These are phyloP conservation scores for Setaria italica DNA, from an alignment of 202 grass and related monocot species.

Conservation along the genomic window DNA sequence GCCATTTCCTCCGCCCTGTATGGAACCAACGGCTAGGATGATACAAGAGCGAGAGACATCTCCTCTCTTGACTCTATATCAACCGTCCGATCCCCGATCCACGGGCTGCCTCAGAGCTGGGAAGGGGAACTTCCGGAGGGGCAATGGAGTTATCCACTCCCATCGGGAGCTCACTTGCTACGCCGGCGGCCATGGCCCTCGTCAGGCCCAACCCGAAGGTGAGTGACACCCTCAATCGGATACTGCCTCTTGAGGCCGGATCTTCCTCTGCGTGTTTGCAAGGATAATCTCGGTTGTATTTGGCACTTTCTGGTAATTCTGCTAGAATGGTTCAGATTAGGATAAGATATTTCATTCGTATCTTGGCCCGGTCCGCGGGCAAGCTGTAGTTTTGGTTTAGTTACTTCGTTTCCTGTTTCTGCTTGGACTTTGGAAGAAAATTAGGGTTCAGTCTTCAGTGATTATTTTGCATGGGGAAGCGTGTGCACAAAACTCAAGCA, in stretches of 20 bases:
- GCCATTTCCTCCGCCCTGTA: conserved; percentile 13
- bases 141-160: conserved; percentile 50
- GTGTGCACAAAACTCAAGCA: background rate
- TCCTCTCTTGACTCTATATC: background rate
- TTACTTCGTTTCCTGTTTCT: background rate
- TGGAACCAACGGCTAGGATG: conserved; percentile 19
- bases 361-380: background rate
- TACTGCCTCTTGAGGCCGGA: background rate
- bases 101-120: background rate
- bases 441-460: background rate
- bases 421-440: background rate
- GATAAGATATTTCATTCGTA: background rate
- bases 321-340: conserved; percentile 1
- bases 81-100: conserved; percentile 24
- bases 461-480: too few species aligned
- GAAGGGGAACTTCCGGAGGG: background rate
- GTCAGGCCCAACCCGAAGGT: conserved; percentile 33
- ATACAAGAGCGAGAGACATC: background rate
- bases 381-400: background rate
- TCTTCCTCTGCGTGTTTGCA: background rate
- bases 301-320: background rate
- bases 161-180: conserved; percentile 11
- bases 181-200: conserved; percentile 20
- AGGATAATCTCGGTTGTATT: background rate
- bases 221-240: background rate